A percentile compares a stretch with the other conserved stretches of the same genome.
Conservation (phyloP, 2,329 filamentous ascomycete genomes). For the Huntiella savannae region DNA sequence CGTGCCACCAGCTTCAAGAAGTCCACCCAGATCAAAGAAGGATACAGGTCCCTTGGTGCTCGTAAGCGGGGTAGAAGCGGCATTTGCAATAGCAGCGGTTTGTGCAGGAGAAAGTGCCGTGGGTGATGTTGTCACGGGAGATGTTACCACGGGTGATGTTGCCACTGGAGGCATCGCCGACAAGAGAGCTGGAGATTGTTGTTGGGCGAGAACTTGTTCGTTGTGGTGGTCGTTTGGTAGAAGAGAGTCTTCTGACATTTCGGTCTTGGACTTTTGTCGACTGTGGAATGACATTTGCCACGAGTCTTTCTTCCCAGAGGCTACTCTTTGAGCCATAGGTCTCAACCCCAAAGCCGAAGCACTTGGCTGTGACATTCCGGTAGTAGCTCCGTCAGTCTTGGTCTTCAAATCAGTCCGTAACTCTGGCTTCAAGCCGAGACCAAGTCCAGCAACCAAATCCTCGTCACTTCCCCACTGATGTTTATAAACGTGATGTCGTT, state of each 20-base stretch:
- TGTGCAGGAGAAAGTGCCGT: conserved; percentile 2
- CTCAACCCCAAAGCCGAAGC: background rate
- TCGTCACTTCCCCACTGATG: conserved; percentile 78
- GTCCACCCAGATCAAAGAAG: conserved; percentile 70
- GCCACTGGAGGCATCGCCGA: conserved; percentile 19
- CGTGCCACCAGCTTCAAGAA: conserved; percentile 37
- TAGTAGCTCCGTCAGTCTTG: background rate
- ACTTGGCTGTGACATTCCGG: background rate
- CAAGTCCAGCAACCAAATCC: conserved; percentile 65
- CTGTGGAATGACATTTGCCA: conserved; percentile 28
- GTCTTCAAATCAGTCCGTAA: conserved; percentile 21
- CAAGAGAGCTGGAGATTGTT: background rate
- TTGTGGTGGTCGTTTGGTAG: conserved; percentile 18
- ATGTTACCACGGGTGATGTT: background rate
- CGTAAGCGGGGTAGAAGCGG: conserved; percentile 16
- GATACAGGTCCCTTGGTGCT: conserved; percentile 31
- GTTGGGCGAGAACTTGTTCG: conserved; percentile 5
- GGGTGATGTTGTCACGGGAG: conserved; percentile 16
- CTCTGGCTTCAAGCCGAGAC: conserved; percentile 43
- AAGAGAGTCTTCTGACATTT: conserved; percentile 28
- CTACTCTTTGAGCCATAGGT: background rate
- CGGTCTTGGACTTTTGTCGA: conserved; percentile 19
- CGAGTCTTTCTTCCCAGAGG: conserved; percentile 15
- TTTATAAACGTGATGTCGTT: conserved; percentile 24
- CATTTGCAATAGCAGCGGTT: conserved; percentile 6